Percentiles rank a stretch among this genome's conserved stretches.
Evolutionary conservation across 352 stramenopile genomes (phyloP).

Genomic region (Pythium biforme): DNA sequence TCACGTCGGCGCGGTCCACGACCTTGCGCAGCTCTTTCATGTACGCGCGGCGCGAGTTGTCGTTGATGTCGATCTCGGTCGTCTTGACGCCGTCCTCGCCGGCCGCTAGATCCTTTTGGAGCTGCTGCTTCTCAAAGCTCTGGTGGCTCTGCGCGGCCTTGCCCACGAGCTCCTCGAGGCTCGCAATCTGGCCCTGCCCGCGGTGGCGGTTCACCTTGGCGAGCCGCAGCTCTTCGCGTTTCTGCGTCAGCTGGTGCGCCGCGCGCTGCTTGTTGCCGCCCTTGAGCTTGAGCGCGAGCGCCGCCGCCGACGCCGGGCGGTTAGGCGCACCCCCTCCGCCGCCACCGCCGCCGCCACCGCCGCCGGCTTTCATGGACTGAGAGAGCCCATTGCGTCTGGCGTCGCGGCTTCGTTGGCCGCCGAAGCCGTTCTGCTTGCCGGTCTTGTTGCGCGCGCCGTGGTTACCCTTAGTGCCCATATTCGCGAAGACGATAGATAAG

Average conservation of each 20-base stretch:
- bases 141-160: conserved; percentile 40
- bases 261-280: conserved; percentile 42
- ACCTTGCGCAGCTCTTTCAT: conserved; percentile 97
- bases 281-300: conserved; percentile 31
- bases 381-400: conserved; percentile 23
- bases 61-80: conserved; percentile 61
- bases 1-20: conserved; percentile 95
- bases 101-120: conserved; percentile 24
- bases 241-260: conserved; percentile 48
- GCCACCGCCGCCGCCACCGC: not conserved
- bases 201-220: conserved; percentile 48
- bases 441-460: conserved; percentile 11
- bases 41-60: conserved; percentile 92
- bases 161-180: conserved; percentile 52
- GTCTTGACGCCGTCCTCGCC: conserved; percentile 17
- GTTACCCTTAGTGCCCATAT: conserved; percentile 21
- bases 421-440: conserved; percentile 20
- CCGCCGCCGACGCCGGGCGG: conserved; percentile 1
- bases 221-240: conserved; percentile 64
- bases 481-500: not conserved
- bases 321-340: not conserved
- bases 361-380: conserved; percentile 13
- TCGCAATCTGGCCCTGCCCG: conserved; percentile 36
- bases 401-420: conserved; percentile 12
- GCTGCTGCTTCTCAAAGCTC: conserved; percentile 41